Base-by-base conservation (phyloP, 306 rosid species). In the Glycine soja region DNA sequence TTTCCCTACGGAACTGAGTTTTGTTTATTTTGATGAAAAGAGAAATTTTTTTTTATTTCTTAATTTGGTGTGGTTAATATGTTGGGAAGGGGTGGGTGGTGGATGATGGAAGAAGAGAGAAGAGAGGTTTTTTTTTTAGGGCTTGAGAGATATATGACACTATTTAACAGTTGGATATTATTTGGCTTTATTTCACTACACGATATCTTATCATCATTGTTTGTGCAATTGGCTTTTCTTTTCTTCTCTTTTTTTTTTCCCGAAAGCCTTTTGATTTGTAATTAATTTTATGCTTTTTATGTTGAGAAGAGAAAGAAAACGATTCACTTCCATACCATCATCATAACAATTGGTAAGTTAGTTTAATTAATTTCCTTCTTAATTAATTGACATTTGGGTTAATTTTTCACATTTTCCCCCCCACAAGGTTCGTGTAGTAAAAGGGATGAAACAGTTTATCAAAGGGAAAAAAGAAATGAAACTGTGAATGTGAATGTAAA, bases 171-270 rank as follows among this genome's bases (percentile, higher is more conserved):
- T 71, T 80, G 88, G 78, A 75, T 84, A 68, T 57, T 68, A 68
- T 85, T 81, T 46, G 76, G 79, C 81, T 77, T 78, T 85, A 81
- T 81, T 88, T 84, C 80, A 83, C 91, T 78, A 83, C 93, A 77
- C 66, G 80, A 82, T 86, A 86, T 84, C 81, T 73, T 84, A 81
- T 83, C 93, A 88, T 89, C 88, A 89, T 88, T 91, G 92, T 88
- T 84, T 88, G 91, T 84, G 88, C 88, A 79, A 86, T 67, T 82
- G n/a, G 71, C 75, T 66, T 52, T 61, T 89, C 93, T 53, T 58
- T 84, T 89, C 85, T 90, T 52, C 59, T 40, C 30, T 16, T 66
- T 68, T 42, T 64, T 19, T 61, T 80, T 47, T 67, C 14, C 14
- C 36, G 46, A 65, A 74, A 81, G 66, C 62, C 72, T 74, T 73